Evolutionary conservation across 1,139 yeast genomes (phyloP), one percentile per base, ranked within the genome.

Genomic region (Kurtzmaniella quercitrusa): DNA sequence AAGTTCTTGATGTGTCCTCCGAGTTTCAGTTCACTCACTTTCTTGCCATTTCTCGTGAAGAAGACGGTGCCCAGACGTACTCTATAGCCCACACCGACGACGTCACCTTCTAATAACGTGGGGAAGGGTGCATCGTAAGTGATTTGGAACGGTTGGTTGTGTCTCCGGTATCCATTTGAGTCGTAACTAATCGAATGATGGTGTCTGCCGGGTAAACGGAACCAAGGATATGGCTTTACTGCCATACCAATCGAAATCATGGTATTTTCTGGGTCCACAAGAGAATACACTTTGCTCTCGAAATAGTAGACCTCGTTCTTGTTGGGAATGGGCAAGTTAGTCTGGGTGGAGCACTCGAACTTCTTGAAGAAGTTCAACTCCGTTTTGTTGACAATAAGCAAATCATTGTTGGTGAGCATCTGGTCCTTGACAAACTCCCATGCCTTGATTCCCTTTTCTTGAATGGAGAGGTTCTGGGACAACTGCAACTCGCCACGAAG

Each of bases 381-480:
- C 2, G 85, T 80, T 53, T 85, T 82, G 56, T 84, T 82, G 44
- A 80, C 75, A 17, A 91, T 85, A 47, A 78, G 56, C 17, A 85
- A 63, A 54, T 77, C 85, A 62, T 75, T 82, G 56, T 70, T 77
- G 41, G 78, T 80, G 47, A 80, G 66, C 66, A 77, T 80, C 14
- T 70, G 58, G 57, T 89, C 91, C 38, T 88, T 88, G 47, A 77
- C 78, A 59, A 94, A 93, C 56, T 89, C 95, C 94, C 95, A 93
- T 0, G 98, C 98, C 24, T 78, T 70, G 1, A 94, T 84, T 0
- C 97, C 99, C 62, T 88, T 90, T 56, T 94, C 98, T 56, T 89
- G 95, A 31, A 93, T 88, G 23, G 70, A 70, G 64, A 77, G 74
- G 62, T 65, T 70, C 60, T 72, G 86, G 41, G 73, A 75, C 46